Evolutionary conservation across 2,329 filamentous ascomycete genomes (phyloP).

Genomic region (Sporothrix pallida): DNA sequence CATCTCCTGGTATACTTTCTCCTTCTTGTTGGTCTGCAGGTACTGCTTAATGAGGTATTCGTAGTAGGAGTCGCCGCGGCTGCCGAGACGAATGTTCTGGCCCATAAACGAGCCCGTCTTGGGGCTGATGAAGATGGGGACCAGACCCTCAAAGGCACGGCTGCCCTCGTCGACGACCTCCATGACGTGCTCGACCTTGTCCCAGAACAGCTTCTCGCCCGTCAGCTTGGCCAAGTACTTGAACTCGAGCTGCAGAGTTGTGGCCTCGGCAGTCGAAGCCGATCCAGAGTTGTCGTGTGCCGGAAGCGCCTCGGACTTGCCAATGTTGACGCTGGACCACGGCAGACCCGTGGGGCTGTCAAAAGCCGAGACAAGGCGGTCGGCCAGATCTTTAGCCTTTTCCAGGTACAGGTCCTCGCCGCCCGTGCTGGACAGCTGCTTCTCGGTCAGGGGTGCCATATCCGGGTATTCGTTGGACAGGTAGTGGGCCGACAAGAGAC

Average conservation of each 20-base stretch:
- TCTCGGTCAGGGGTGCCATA: slow-evolving; percentile 75
- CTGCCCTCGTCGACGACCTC: slow-evolving; percentile 87
- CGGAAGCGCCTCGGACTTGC: slow-evolving; percentile 73
- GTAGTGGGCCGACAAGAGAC: slow-evolving; percentile 91
- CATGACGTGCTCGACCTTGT: slow-evolving; percentile 89
- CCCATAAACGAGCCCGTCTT: slow-evolving; percentile 79
- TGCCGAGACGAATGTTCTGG: slow-evolving; percentile 87
- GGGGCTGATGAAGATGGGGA: slow-evolving; percentile 90
- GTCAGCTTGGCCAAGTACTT: slow-evolving; percentile 96
- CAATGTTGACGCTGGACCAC: slow-evolving; percentile 87
- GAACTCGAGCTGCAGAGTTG: slow-evolving; percentile 91
- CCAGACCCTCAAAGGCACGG: slow-evolving; percentile 73
- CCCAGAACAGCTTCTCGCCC: slow-evolving; percentile 91
- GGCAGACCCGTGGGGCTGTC: slow-evolving; percentile 86
- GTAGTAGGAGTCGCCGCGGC: slow-evolving; percentile 96
- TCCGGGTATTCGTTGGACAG: slow-evolving; percentile 82
- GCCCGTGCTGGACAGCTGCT: slow-evolving; percentile 68
- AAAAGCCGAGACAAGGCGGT: slow-evolving; percentile 85
- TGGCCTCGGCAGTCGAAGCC: slow-evolving; percentile 91
- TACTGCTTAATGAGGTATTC: slow-evolving; percentile 99
- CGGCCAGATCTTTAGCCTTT: slow-evolving; percentile 91
- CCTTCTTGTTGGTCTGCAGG: slow-evolving; percentile 85
- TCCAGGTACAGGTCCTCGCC: slow-evolving; percentile 95
- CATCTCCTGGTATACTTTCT: slow-evolving; percentile 86
- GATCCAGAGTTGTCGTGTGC: slow-evolving; percentile 87